phyloP scores from a whole-genome alignment of 306 rosid species.

The Spatholobus suberectus region DNA sequence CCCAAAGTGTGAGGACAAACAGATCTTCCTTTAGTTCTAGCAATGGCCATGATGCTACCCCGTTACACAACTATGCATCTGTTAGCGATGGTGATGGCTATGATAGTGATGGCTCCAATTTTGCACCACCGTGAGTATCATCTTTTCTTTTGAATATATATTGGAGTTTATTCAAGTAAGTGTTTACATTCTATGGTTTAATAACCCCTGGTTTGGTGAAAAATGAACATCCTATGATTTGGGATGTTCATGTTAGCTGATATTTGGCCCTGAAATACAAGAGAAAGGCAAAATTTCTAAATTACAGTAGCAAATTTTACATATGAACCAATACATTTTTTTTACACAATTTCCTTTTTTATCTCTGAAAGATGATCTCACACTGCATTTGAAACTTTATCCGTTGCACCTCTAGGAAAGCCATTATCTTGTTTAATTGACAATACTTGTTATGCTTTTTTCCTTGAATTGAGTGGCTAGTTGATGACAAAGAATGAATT shows the following conservation, averaged over 20 bases:
- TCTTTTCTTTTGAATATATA: conserved; percentile 7
- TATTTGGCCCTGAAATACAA: background rate
- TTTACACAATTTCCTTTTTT: background rate
- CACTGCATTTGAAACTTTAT: background rate
- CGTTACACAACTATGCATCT: conserved; percentile 53
- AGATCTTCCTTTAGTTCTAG: conserved; percentile 70
- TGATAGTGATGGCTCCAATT: conserved; percentile 72
- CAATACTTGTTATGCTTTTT: background rate
- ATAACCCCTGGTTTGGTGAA: background rate
- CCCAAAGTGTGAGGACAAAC: conserved; percentile 71
- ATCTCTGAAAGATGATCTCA: background rate
- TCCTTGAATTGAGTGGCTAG: conserved; percentile 8
- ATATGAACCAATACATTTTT: background rate
- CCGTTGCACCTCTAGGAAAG: background rate
- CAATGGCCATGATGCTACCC: conserved; percentile 64
- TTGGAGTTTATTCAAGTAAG: background rate
- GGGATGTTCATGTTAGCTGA: conserved; percentile 21
- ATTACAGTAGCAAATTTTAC: background rate
- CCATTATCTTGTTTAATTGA: background rate
- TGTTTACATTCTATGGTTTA: background rate
- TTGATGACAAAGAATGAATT: background rate
- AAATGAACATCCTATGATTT: conserved; percentile 8
- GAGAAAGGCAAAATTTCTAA: background rate
- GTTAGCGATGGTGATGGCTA: conserved; percentile 68
- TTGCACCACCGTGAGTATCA: conserved; percentile 80